Evolutionary conservation across 306 rosid genomes (phyloP).

Genomic region (Ammopiptanthus mongolicus): DNA sequence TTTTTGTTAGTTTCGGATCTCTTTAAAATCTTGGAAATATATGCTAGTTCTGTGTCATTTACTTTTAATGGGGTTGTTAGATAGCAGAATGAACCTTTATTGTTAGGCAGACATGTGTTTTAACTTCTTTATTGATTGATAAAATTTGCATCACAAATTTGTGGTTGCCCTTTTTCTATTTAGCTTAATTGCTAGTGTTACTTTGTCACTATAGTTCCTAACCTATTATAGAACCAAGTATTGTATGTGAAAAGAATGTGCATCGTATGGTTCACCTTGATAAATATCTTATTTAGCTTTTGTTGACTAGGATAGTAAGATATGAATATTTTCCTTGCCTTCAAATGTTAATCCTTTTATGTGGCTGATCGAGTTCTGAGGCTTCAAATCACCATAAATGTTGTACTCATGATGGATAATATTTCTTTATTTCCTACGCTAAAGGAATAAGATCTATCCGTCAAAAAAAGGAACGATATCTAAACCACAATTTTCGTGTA

Average conservation of each 20-base stretch:
- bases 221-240: not conserved
- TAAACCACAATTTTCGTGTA: not conserved
- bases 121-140: not conserved
- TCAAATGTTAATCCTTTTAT: not conserved
- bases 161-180: not conserved
- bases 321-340: not conserved
- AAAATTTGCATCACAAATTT: not conserved
- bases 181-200: not conserved
- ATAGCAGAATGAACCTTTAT: slow-evolving; percentile 4
- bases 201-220: not conserved
- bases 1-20: slow-evolving; percentile 23
- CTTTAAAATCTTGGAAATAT: slow-evolving; percentile 24
- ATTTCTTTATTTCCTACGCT: not conserved
- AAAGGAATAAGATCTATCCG: not conserved
- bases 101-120: not conserved
- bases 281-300: not conserved
- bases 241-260: not conserved
- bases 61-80: slow-evolving; percentile 9
- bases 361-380: not conserved
- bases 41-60: slow-evolving; percentile 8
- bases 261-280: not conserved
- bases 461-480: not conserved
- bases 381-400: not conserved
- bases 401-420: not conserved
- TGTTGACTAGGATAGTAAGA: not conserved